Evolutionary conservation across 2,329 filamentous ascomycete genomes (phyloP).

Genomic region (Monosporascus sp.): DNA sequence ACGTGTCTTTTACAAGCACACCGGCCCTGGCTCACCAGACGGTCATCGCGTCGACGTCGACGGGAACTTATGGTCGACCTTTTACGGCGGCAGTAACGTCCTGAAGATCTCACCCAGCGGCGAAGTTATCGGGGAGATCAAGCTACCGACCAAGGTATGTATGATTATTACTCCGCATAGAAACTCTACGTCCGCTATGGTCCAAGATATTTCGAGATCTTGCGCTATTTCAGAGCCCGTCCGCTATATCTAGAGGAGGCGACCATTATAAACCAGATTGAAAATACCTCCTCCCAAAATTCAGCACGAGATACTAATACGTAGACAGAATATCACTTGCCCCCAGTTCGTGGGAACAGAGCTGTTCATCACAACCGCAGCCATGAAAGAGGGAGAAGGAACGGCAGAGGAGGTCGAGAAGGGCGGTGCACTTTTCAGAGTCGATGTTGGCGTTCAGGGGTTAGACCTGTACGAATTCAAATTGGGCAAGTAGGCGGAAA

Average conservation of each 20-base stretch:
- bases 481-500: constrained; percentile 25
- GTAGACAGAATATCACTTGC: constrained; percentile 65
- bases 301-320: neutral
- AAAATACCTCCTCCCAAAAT: neutral
- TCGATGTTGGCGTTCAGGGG: constrained; percentile 70
- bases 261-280: neutral
- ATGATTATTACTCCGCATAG: neutral
- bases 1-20: constrained; percentile 68
- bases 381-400: constrained; percentile 59
- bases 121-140: constrained; percentile 67
- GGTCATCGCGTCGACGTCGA: constrained; percentile 80
- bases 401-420: constrained; percentile 57
- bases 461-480: constrained; percentile 60
- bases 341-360: constrained; percentile 70
- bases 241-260: too few species aligned
- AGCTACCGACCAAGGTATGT: constrained; percentile 57
- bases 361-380: constrained; percentile 75
- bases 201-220: too few species aligned
- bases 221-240: too few species aligned
- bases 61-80: constrained; percentile 82
- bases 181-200: too few species aligned
- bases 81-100: constrained; percentile 75
- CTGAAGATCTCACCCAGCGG: constrained; percentile 68
- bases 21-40: constrained; percentile 65
- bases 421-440: constrained; percentile 68